Evolutionary conservation across 2,329 filamentous ascomycete genomes (phyloP), one percentile per base, ranked within the genome.

Genomic region (Monosporascus sp.): DNA sequence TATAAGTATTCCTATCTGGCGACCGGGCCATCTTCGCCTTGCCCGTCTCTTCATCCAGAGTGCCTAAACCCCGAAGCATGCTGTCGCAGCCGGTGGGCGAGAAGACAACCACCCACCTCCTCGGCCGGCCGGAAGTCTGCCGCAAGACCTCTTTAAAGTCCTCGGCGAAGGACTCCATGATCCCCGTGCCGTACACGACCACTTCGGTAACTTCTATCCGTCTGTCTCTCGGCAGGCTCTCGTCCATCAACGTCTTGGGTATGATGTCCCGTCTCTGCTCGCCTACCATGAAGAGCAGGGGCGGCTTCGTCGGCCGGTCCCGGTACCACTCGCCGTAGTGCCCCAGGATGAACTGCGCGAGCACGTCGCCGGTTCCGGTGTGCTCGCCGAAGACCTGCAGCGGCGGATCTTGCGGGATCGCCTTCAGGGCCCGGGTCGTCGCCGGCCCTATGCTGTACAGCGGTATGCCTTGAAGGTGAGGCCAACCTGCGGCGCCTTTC

Each of bases 231-330:
- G 78, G 69, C 8, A 91, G 71, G 0, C 66, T 62, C 0, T 74
- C 65, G 39, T 81, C 79, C 76, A 85, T 88, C 38, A 97, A 74
- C 1, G 83, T 90, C 62, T 82, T 89, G 1, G 94, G 92, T 58
- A 99, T 96, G 59, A 96, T 84, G 67, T 97, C 94, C 45, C 94
- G 77, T 51, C 91, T 82, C 67, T 92, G 89, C 67, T 97, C 93
- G 20, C 94, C 94, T 0, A 96, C 91, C 15, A 95, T 80, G 68
- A 97, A 99, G 1, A 97, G 74, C 5, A 97, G 69, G 0, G 87
- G 80, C 0, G 83, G 84, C 62, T 83, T 83, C 15, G 60, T 62
- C 11, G 67, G 48, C 49, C 70, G 65, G 38, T 67, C 67, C 37
- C 65, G 57, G 58, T 82, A 78, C 75, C 77, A 79, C 49, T 72